These are phyloP conservation scores for Pelargonium cotyledonis DNA, from an alignment of 441 rosid species.

Conservation along the genomic window DNA sequence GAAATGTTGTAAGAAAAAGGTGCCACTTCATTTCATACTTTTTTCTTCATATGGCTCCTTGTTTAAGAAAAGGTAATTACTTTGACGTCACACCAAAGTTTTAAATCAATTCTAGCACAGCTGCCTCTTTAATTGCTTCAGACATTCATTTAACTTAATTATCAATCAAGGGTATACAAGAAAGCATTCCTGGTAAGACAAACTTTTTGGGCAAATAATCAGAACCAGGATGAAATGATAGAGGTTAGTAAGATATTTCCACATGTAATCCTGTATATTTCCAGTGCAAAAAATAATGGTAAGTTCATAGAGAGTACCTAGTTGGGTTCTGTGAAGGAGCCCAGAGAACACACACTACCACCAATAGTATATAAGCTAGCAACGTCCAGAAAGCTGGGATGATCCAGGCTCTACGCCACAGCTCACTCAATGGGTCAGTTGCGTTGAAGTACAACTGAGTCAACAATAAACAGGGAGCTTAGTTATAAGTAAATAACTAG, in stretches of 20 bases:
- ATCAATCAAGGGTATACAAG: not conserved
- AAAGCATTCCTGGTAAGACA: not conserved
- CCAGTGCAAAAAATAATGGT: not conserved
- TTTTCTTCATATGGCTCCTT: not conserved
- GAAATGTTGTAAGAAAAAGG: not conserved
- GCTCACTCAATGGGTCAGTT: slow-evolving; percentile 46
- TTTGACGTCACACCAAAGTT: not conserved
- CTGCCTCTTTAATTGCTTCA: not conserved
- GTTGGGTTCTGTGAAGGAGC: slow-evolving; percentile 35
- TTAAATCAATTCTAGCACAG: not conserved
- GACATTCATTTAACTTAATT: not conserved
- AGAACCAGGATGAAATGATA: not conserved
- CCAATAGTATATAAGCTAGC: slow-evolving; percentile 40
- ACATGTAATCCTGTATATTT: not conserved
- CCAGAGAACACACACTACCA: slow-evolving; percentile 40
- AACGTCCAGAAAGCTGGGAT: slow-evolving; percentile 53
- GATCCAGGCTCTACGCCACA: slow-evolving; percentile 46
- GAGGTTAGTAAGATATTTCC: not conserved
- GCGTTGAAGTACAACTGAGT: slow-evolving; percentile 46
- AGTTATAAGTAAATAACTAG: slow-evolving; percentile 3
- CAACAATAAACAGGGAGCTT: slow-evolving; percentile 15
- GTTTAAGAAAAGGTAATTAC: not conserved
- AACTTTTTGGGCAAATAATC: not conserved
- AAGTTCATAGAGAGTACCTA: slow-evolving; percentile 21
- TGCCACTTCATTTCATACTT: not conserved